Base-by-base conservation (phyloP, 176 grass and related monocot species). In the Carex parvula region DNA sequence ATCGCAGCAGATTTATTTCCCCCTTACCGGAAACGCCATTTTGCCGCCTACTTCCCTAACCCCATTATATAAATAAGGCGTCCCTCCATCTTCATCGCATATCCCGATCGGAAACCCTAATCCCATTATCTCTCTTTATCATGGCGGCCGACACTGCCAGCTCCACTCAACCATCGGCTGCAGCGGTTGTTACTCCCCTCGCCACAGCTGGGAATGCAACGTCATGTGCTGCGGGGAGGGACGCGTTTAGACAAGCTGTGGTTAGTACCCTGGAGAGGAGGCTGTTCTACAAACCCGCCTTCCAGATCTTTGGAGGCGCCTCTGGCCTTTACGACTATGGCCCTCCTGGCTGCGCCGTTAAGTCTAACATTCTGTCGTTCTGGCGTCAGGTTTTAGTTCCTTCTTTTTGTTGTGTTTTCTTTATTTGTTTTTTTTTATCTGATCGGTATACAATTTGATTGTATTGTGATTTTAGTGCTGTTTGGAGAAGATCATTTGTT, bases 241-340 rank as follows among this genome's bases (percentile, higher is more conserved):
- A 97, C 79, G 91, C 94, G 59, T 80, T 94, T 82, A 84, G 94
- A 26, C 84, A 91, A 71, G 86, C 89, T 63, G 92, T 94, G 55
- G 84, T 61, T 61, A 97, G 94, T 83, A 97, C 94, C 32, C 88
- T 97, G 44, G 94, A 97, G 90, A 81, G 94, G 69, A 66, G 90
- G 33, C 86, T 97, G 66, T 97, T 97, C 84, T 97, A 90, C 86
- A 86, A 92, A 37, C 92, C 92, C 8, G 92, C 94, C 57, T 97
- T 94, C 86, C 94, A 97, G 90, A 97, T 97, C 80, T 97, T 94
- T 81, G 86, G 94, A 50, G 94, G 94, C 24, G 92, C 94, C 59
- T 92, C 94, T 29, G 94, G 94, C 8, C 86, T 97, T n/a, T 97
- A 94, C 22, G 92, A 97, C 88, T 97, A 97, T 72, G 94, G 90